phyloP scores from a whole-genome alignment of 2,329 filamentous ascomycete species.

The Ascochyta clinopodiicola region DNA sequence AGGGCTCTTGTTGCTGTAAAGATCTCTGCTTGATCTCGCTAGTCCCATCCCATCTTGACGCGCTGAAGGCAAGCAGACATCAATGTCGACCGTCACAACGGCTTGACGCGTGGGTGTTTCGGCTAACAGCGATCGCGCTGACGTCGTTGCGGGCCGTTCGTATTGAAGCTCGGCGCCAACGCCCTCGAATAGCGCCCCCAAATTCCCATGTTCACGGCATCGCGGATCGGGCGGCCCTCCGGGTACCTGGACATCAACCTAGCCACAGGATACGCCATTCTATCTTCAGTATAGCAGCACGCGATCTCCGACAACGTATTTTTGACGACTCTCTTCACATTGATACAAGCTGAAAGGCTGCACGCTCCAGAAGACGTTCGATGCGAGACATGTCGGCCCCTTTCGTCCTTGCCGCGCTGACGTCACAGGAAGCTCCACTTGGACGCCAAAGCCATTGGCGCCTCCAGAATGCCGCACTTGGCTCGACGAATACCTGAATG shows the following conservation, averaged over 20 bases:
- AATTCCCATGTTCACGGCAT: conserved; percentile 10
- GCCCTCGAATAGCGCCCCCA: conserved; percentile 4
- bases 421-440: conserved; percentile 13
- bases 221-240: conserved; percentile 9
- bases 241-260: conserved; percentile 15
- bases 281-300: conserved; percentile 7
- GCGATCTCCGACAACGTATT: conserved; percentile 1
- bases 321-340: neutral
- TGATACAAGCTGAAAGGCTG: neutral
- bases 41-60: neutral
- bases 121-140: conserved; percentile 1
- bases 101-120: neutral
- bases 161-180: conserved; percentile 15
- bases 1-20: no score
- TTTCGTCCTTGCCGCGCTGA: conserved; percentile 8
- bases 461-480: conserved; percentile 3
- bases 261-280: conserved; percentile 9
- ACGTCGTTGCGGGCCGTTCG: conserved; percentile 12
- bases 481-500: conserved; percentile 13
- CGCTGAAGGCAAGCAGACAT: neutral
- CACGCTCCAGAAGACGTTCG: neutral
- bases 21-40: no score
- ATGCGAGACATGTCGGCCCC: neutral
- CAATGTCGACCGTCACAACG: neutral
- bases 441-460: conserved; percentile 15